Evolutionary conservation across 805 yeast genomes (phyloP), one percentile per base, ranked within the genome.

Genomic region (Teunomyces kruisii): DNA sequence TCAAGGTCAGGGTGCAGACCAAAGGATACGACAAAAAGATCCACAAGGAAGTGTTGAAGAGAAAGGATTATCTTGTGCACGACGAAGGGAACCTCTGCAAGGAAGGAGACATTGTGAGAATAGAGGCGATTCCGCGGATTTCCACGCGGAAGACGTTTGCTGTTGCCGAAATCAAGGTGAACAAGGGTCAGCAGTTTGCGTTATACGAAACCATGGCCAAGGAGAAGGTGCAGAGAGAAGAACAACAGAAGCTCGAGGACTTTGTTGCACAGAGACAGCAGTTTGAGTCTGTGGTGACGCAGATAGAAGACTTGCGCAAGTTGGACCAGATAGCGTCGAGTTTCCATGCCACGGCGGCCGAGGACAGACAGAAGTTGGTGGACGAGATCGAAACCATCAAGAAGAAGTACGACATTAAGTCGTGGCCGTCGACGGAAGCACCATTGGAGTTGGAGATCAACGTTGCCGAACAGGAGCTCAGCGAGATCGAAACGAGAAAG

Each of bases 41-140:
- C 51, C 86, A 86, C 62, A 87, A 86, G 68, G 88, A 88, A 53
- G 75, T 88, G 54, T 70, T 86, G 57, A 82, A 79, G 58, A 80
- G 90, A 71, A 87, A 86, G 58, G 95, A 88, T 59, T 90, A 80
- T 64, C 70, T 92, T 48, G 97, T 90, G 13, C 99, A 92, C 65
- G 99, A 92, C 64, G 97, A 92, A 70, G 89, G 88, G 24, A 84
- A 88, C 59, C 76, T 89, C 42, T 88, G 97, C 56, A 84, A 90
- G 61, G 96, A 90, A 64, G 99, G 99, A 37, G 99, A 92, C 70
- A 74, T 92, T 50, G 98, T 94, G 12, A 81, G 98, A 66, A 88
- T 92, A 46, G 96, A 92, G 66, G 80, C 88, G 29, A 85, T 90
- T 30, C 84, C 96, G 52, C 96, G 96, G 33, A 67, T 90, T 33